Evolutionary conservation across 75 land plant species (phyloP).

Genomic region (Gnetum montanum): DNA sequence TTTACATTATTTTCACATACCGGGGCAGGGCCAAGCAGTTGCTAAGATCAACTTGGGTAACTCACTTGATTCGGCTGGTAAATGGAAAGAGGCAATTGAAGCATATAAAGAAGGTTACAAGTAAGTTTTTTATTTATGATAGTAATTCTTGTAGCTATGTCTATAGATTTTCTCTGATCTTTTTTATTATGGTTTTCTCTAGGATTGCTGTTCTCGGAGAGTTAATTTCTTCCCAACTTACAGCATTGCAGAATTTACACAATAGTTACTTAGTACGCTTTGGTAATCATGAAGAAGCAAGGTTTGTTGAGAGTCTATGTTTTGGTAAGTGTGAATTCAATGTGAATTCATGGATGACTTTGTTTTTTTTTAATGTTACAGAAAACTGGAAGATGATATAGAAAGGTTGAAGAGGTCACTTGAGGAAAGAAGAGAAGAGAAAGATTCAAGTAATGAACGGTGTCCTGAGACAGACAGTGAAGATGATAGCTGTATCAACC

Average conservation of each 20-base stretch:
- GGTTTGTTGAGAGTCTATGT: conserved; percentile 22
- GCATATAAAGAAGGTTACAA: conserved; percentile 80
- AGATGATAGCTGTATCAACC: conserved; percentile 1
- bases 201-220: conserved; percentile 70
- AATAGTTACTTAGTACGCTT: conserved; percentile 87
- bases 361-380: conserved; percentile 28
- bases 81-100: conserved; percentile 69
- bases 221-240: conserved; percentile 45
- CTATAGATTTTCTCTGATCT: not conserved
- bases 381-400: conserved; percentile 52
- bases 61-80: conserved; percentile 71
- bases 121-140: conserved; percentile 17
- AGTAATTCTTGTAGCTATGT: not conserved
- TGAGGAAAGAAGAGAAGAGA: conserved; percentile 16
- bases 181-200: conserved; percentile 11
- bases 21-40: conserved; percentile 89
- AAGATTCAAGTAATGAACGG: conserved; percentile 19
- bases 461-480: conserved; percentile 88
- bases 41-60: conserved; percentile 82
- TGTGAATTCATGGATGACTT: no score
- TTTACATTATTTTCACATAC: not conserved
- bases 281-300: conserved; percentile 71
- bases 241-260: conserved; percentile 89
- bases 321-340: no score
- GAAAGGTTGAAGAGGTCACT: conserved; percentile 30